Conservation (phyloP, 176 grass and related monocot species). For the Puya raimondii region DNA sequence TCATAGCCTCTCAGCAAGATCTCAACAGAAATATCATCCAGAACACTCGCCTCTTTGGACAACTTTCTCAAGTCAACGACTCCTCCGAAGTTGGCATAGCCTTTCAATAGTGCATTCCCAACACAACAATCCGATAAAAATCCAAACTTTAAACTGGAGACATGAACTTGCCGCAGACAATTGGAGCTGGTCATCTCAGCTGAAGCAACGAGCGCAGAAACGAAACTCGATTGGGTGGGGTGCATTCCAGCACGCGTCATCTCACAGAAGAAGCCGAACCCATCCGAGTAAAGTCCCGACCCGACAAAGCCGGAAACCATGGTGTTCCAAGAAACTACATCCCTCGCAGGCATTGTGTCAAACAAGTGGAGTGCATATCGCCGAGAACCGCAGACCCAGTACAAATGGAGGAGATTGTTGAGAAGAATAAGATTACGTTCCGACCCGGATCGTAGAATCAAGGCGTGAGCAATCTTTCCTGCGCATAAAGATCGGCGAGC, state of each 20-base stretch:
- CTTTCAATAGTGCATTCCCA: background rate
- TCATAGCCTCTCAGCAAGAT: background rate
- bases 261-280: background rate
- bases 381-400: background rate
- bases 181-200: background rate
- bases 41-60: background rate
- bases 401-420: background rate
- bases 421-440: background rate
- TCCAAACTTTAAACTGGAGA: background rate
- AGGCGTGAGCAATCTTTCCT: background rate
- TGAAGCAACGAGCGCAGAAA: background rate
- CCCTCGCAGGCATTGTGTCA: slow-evolving; percentile 2
- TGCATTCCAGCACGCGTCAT: background rate
- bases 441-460: background rate
- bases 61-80: background rate
- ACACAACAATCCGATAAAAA: background rate
- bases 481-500: background rate
- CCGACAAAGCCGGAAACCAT: background rate
- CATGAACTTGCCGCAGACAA: background rate
- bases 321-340: slow-evolving; percentile 5
- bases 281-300: background rate
- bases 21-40: background rate
- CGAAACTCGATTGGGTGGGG: background rate
- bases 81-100: background rate
- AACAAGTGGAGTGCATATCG: background rate